Evolutionary conservation across 1,284 basidiomycete genomes (phyloP).

Genomic region (Agaricales sp.): DNA sequence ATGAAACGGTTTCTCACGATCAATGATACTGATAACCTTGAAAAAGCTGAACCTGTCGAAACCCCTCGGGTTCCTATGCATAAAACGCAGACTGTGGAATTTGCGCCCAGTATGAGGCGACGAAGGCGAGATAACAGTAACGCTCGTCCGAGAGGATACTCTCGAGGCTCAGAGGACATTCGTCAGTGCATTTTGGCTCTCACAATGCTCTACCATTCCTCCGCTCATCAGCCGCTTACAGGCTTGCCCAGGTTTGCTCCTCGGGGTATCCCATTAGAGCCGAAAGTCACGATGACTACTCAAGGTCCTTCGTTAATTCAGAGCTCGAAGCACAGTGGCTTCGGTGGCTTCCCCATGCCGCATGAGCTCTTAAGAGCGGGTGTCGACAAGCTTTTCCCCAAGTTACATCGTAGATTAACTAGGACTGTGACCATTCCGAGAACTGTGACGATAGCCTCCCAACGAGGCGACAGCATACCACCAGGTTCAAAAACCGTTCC

Average conservation of each 20-base stretch:
- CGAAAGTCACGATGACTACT: constrained; percentile 12
- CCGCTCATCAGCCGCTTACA: background rate
- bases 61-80: background rate
- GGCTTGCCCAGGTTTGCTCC: constrained; percentile 6
- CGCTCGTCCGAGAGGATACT: constrained; percentile 4
- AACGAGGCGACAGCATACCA: constrained; percentile 18
- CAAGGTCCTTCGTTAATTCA: constrained; percentile 13
- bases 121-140: constrained; percentile 8
- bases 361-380: constrained; percentile 41
- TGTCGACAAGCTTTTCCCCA: constrained; percentile 47
- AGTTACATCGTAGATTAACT: constrained; percentile 37
- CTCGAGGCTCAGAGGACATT: background rate
- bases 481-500: constrained; percentile 49
- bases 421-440: constrained; percentile 66
- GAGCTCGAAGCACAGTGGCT: constrained; percentile 34
- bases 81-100: constrained; percentile 21
- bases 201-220: background rate
- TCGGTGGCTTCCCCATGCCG: constrained; percentile 89
- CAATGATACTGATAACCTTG: constrained; percentile 7
- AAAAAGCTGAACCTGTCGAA: constrained; percentile 9
- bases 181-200: too few species aligned
- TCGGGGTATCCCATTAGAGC: constrained; percentile 12
- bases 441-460: constrained; percentile 53
- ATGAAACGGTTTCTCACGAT: constrained; percentile 25
- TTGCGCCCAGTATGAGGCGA: constrained; percentile 25